Evolutionary conservation across 2,329 filamentous ascomycete genomes (phyloP).

Genomic region (Colletotrichum scovillei): DNA sequence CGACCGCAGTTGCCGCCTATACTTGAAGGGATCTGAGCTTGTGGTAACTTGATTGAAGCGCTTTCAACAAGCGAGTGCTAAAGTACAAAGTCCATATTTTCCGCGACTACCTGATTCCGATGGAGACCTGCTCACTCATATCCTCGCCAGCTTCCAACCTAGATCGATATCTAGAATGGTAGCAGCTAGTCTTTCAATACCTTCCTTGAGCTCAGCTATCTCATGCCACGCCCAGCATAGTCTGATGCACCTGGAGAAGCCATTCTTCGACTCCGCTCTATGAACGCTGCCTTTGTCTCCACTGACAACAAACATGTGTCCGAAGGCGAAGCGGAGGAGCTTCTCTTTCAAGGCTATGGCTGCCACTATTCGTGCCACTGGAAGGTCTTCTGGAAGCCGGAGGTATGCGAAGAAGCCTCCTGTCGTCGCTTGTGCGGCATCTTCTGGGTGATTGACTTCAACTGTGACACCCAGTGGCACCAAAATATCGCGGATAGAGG

Average conservation of each 20-base stretch:
- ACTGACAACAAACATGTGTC: slow-evolving; percentile 75
- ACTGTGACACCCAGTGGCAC: slow-evolving; percentile 20
- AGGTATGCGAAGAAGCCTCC: slow-evolving; percentile 77
- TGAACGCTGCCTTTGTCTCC: slow-evolving; percentile 62
- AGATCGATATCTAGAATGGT: not conserved
- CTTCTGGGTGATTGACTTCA: not conserved
- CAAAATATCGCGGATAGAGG: slow-evolving; percentile 35
- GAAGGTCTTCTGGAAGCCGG: slow-evolving; percentile 54
- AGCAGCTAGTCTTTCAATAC: slow-evolving; percentile 69
- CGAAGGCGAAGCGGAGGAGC: slow-evolving; percentile 74
- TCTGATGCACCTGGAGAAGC: slow-evolving; percentile 70
- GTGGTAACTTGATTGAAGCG: too few relatives aligned
- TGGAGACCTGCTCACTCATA: not conserved
- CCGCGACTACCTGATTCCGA: not conserved
- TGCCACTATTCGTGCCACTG: slow-evolving; percentile 47
- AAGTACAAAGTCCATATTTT: not conserved
- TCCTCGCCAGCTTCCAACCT: not conserved
- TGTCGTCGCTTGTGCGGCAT: not conserved
- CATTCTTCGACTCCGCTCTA: slow-evolving; percentile 21
- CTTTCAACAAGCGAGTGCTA: too few relatives aligned
- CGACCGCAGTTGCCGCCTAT: too few relatives aligned
- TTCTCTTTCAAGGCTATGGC: slow-evolving; percentile 68
- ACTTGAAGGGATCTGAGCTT: too few relatives aligned
- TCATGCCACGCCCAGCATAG: slow-evolving; percentile 81
- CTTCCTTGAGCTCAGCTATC: slow-evolving; percentile 73